These are phyloP conservation scores for Penicillium steckii DNA, from an alignment of 495 filamentous ascomycete species.

Conservation along the genomic window DNA sequence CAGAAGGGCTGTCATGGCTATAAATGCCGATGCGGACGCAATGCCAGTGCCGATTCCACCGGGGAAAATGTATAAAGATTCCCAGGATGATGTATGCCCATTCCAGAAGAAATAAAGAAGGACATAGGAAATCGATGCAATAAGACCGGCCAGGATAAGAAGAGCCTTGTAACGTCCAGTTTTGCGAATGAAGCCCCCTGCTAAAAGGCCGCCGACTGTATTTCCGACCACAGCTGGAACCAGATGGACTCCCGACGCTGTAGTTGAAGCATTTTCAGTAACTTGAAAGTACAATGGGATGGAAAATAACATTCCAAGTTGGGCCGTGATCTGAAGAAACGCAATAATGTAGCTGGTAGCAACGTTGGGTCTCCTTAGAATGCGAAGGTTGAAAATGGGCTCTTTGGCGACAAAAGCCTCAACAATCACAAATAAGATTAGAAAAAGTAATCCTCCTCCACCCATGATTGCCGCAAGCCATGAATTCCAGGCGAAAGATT, in stretches of 20 bases:
- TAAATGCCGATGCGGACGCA: constrained; percentile 51
- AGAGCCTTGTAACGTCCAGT: constrained; percentile 61
- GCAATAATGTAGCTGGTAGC: constrained; percentile 53
- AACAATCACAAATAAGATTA: constrained; percentile 47
- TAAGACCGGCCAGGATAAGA: constrained; percentile 48
- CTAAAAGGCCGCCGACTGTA: constrained; percentile 58
- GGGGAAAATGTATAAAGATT: constrained; percentile 63
- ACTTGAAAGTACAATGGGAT: constrained; percentile 72
- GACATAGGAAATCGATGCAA: constrained; percentile 50
- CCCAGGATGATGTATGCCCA: constrained; percentile 57
- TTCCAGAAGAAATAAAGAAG: constrained; percentile 61
- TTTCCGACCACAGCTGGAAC: constrained; percentile 66
- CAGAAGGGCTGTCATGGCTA: constrained; percentile 54
- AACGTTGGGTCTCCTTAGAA: constrained; percentile 55
- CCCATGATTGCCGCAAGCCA: constrained; percentile 28
- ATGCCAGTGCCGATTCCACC: constrained; percentile 57
- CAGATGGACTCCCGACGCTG: constrained; percentile 58
- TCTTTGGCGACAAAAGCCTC: constrained; percentile 54
- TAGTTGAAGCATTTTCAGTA: constrained; percentile 53
- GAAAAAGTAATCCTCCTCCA: constrained; percentile 22
- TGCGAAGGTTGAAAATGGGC: constrained; percentile 60
- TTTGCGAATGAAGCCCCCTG: constrained; percentile 56
- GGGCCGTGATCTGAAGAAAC: constrained; percentile 53
- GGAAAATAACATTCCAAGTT: constrained; percentile 49
- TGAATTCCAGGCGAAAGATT: constrained; percentile 55